Percentiles rank a stretch among this genome's conserved stretches.
phyloP scores from a whole-genome alignment of 108 stramenopile species.

The Ochromonas danica region DNA sequence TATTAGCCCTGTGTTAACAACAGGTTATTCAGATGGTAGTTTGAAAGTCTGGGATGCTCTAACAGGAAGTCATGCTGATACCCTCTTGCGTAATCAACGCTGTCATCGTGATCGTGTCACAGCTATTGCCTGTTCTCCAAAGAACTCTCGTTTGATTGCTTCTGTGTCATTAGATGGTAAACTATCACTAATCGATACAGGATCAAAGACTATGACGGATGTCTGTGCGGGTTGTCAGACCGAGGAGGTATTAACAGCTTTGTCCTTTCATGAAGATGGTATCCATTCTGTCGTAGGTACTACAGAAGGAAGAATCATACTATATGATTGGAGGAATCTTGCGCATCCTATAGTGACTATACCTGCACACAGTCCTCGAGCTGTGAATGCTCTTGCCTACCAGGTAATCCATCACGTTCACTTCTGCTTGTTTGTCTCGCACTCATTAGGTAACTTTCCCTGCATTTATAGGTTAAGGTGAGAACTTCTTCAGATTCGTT shows the following conservation, averaged over 20 bases:
- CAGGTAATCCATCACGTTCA: too few relatives aligned
- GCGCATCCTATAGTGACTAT: background rate
- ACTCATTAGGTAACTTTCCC: too few relatives aligned
- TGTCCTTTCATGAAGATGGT: conserved; percentile 22
- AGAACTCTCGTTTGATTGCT: conserved; percentile 21
- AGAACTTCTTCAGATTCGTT: too few relatives aligned
- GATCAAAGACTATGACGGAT: background rate
- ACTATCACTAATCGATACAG: conserved; percentile 1
- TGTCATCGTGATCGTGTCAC: background rate
- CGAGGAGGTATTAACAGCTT: background rate
- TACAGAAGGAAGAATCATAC: background rate
- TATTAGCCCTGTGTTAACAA: background rate
- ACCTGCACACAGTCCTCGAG: background rate
- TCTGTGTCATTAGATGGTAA: background rate
- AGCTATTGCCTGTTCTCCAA: background rate
- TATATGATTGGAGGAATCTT: conserved; percentile 28
- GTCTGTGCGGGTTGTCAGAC: background rate
- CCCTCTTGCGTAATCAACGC: background rate
- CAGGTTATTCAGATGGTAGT: background rate
- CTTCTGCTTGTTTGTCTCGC: too few relatives aligned
- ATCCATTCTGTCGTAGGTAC: conserved; percentile 2
- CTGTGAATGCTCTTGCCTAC: conserved; percentile 20
- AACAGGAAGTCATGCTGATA: background rate
- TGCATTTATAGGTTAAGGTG: too few relatives aligned
- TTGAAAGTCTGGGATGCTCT: conserved; percentile 1